Percentiles rank a stretch among this genome's conserved stretches.
Conservation (phyloP, 75 land plant species). For the Azolla pinnata region DNA sequence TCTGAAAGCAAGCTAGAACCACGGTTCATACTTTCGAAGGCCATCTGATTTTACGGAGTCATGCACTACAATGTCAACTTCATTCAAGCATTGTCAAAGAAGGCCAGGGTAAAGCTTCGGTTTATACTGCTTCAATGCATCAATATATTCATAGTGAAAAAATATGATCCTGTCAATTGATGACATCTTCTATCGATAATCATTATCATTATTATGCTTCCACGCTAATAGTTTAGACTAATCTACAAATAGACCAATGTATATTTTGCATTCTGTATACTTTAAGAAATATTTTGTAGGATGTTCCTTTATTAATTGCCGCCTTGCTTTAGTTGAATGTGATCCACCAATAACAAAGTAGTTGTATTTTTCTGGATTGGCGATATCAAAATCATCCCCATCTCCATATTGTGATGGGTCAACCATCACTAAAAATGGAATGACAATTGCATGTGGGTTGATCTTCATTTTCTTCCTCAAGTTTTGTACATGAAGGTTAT, state of each 20-base stretch:
- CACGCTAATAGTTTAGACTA: not conserved
- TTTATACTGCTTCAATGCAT: not conserved
- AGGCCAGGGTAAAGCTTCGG: not conserved
- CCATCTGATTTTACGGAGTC: not conserved
- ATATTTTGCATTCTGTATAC: not conserved
- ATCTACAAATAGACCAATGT: not conserved
- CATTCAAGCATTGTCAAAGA: not conserved
- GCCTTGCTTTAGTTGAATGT: not conserved
- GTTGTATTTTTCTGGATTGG: not conserved
- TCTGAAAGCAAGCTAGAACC: not conserved
- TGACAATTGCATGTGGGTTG: not conserved
- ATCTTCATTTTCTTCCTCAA: not conserved
- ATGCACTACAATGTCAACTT: not conserved
- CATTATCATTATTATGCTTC: not conserved
- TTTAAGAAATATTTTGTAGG: not conserved
- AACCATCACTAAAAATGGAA: not conserved
- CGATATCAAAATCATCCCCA: not conserved
- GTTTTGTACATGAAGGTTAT: not conserved
- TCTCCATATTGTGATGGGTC: not conserved
- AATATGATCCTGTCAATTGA: not conserved
- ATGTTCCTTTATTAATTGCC: not conserved
- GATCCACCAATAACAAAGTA: not conserved
- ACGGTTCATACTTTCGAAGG: not conserved
- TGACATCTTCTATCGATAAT: not conserved
- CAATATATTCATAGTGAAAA: not conserved